Conservation (phyloP, 345 rosid genomes). For the Arabidopsis arenosa region DNA sequence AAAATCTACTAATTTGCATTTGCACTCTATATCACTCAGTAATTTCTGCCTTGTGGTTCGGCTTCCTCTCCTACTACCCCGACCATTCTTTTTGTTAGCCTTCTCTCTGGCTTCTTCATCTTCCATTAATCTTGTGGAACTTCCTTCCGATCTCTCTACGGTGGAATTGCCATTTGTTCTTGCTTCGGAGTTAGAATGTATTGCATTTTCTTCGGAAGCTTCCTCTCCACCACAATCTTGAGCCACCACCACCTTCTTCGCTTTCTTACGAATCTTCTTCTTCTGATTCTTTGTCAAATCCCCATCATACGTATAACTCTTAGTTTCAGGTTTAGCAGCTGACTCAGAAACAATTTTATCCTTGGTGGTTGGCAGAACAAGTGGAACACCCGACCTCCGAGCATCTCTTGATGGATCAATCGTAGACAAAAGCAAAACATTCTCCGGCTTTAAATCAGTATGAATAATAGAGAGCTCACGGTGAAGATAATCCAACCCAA, state of each 20-base stretch:
- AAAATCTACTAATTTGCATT: slow-evolving; percentile 91
- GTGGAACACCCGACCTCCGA: slow-evolving; percentile 61
- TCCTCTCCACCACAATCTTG: slow-evolving; percentile 57
- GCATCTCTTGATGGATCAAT: slow-evolving; percentile 81
- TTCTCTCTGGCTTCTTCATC: slow-evolving; percentile 37
- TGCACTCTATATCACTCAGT: slow-evolving; percentile 57
- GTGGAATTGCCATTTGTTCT: slow-evolving; percentile 46
- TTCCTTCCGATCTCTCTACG: slow-evolving; percentile 46
- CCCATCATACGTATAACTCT: slow-evolving; percentile 50
- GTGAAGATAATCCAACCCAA: slow-evolving; percentile 89
- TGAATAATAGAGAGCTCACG: slow-evolving; percentile 83
- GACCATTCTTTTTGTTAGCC: slow-evolving; percentile 41
- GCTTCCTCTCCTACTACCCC: slow-evolving; percentile 59
- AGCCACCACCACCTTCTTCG: slow-evolving; percentile 77
- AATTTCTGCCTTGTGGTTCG: slow-evolving; percentile 64
- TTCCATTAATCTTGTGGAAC: slow-evolving; percentile 46
- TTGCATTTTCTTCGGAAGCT: slow-evolving; percentile 53
- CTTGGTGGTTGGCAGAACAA: slow-evolving; percentile 58
- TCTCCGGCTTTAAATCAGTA: slow-evolving; percentile 97
- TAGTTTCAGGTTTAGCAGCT: slow-evolving; percentile 44
- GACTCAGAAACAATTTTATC: slow-evolving; percentile 49
- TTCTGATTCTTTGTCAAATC: slow-evolving; percentile 88
- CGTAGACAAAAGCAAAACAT: slow-evolving; percentile 72
- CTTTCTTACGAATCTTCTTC: slow-evolving; percentile 85
- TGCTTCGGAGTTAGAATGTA: slow-evolving; percentile 45